Evolutionary conservation across 2,329 filamentous ascomycete genomes (phyloP).

Genomic region (Zymoseptoria passerinii): DNA sequence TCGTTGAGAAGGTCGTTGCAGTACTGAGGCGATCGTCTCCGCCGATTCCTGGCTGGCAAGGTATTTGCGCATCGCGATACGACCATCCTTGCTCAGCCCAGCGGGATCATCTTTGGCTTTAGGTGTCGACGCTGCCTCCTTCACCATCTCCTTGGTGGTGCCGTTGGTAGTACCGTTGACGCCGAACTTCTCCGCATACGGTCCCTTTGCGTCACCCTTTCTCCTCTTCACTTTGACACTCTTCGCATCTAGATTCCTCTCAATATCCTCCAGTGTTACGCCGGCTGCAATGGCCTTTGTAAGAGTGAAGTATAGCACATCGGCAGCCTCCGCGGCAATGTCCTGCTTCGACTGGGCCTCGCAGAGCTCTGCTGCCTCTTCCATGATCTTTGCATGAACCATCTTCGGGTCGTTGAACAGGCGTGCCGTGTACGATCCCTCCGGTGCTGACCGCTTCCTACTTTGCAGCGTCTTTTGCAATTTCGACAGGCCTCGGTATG

Average conservation of each 20-base stretch:
- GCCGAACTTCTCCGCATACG: slow-evolving; percentile 78
- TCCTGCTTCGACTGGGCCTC: slow-evolving; percentile 74
- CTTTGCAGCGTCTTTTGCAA: slow-evolving; percentile 80
- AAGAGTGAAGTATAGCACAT: slow-evolving; percentile 91
- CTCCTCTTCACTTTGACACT: slow-evolving; percentile 90
- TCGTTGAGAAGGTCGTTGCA: slow-evolving; percentile 86
- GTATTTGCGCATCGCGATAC: slow-evolving; percentile 77
- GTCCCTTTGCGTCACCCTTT: slow-evolving; percentile 87
- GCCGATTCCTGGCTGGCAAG: slow-evolving; percentile 57
- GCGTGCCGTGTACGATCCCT: slow-evolving; percentile 85
- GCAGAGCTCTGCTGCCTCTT: slow-evolving; percentile 92
- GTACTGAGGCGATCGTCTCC: slow-evolving; percentile 60
- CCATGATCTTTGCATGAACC: slow-evolving; percentile 91
- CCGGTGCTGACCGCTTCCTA: slow-evolving; percentile 73
- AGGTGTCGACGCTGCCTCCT: slow-evolving; percentile 46
- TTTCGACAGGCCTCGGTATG: slow-evolving; percentile 69
- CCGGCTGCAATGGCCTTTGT: slow-evolving; percentile 81
- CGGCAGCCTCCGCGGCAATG: slow-evolving; percentile 87
- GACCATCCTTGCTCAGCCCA: slow-evolving; percentile 41
- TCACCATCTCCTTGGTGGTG: slow-evolving; percentile 35
- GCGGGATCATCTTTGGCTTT: slow-evolving; percentile 46
- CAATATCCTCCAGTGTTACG: slow-evolving; percentile 79
- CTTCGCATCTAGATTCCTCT: slow-evolving; percentile 88
- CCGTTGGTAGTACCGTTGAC: slow-evolving; percentile 37
- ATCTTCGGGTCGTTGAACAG: slow-evolving; percentile 89